These are phyloP conservation scores for Colletotrichum tamarilloi DNA, from an alignment of 2,329 filamentous ascomycete genomes.

Conservation along the genomic window DNA sequence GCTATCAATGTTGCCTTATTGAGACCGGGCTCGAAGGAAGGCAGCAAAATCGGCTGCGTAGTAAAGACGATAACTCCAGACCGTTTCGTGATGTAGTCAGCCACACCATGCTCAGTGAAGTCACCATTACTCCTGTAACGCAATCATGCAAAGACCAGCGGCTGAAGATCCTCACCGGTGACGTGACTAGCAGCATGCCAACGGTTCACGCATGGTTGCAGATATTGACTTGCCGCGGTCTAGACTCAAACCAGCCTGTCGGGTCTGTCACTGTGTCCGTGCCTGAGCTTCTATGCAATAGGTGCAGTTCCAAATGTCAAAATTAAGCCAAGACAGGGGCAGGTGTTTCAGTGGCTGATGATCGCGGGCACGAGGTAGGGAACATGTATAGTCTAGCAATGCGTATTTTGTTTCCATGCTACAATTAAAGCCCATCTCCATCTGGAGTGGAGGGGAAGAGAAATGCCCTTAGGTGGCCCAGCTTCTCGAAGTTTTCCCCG, in stretches of 20 bases:
- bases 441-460: too few relatives aligned
- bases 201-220: not conserved
- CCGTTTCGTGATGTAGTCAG: not conserved
- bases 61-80: not conserved
- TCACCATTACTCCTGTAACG: not conserved
- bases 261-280: not conserved
- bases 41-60: too few relatives aligned
- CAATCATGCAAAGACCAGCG: not conserved
- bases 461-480: too few relatives aligned
- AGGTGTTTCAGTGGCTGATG: too few relatives aligned
- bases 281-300: not conserved
- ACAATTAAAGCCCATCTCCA: too few relatives aligned
- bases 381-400: too few relatives aligned
- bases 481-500: too few relatives aligned
- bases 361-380: too few relatives aligned
- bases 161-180: not conserved
- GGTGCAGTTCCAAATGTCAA: not conserved
- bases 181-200: not conserved
- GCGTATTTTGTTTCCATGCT: too few relatives aligned
- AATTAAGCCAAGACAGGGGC: too few relatives aligned
- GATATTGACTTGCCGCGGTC: not conserved
- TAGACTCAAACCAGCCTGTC: not conserved
- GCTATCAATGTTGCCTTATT: not conserved
- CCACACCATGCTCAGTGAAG: not conserved
- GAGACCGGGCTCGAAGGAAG: too few relatives aligned